Percentiles rank a stretch among this genome's conserved stretches.
Conservation (phyloP, 2,329 filamentous ascomycete genomes). For the Elsinoe perseae region DNA sequence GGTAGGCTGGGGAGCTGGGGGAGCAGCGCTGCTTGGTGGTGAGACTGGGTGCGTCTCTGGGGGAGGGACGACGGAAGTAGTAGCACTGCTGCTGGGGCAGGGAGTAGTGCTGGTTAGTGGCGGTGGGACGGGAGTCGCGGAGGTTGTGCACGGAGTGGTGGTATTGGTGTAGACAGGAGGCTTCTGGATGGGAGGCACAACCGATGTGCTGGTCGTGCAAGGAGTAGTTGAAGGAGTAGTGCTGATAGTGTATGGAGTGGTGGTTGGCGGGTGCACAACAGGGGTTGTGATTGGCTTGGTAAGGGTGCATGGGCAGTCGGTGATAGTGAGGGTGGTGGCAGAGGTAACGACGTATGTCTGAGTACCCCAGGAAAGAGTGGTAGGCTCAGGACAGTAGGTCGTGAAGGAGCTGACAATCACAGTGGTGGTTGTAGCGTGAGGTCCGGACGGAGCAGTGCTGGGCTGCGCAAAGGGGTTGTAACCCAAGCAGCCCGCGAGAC, state of each 20-base stretch:
- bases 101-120: background rate
- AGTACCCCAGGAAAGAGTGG: constrained; percentile 54
- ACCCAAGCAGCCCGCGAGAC: constrained; percentile 14
- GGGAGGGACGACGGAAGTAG: background rate
- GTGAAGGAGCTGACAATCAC: constrained; percentile 57
- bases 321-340: constrained; percentile 25
- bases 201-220: background rate
- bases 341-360: constrained; percentile 61
- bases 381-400: constrained; percentile 65
- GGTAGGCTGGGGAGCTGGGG: no score
- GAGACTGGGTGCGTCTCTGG: background rate
- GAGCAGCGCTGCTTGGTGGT: background rate
- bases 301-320: constrained; percentile 21
- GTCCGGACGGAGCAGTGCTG: background rate
- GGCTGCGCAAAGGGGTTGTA: constrained; percentile 14
- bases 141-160: constrained; percentile 5
- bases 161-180: constrained; percentile 6
- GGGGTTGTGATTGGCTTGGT: constrained; percentile 11
- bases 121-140: background rate
- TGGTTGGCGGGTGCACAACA: constrained; percentile 2
- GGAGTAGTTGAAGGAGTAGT: background rate
- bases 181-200: background rate
- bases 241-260: constrained; percentile 5
- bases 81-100: no score
- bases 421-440: constrained; percentile 35